Base-by-base conservation (phyloP, 306 rosid genomes). In the Neltuma alba region DNA sequence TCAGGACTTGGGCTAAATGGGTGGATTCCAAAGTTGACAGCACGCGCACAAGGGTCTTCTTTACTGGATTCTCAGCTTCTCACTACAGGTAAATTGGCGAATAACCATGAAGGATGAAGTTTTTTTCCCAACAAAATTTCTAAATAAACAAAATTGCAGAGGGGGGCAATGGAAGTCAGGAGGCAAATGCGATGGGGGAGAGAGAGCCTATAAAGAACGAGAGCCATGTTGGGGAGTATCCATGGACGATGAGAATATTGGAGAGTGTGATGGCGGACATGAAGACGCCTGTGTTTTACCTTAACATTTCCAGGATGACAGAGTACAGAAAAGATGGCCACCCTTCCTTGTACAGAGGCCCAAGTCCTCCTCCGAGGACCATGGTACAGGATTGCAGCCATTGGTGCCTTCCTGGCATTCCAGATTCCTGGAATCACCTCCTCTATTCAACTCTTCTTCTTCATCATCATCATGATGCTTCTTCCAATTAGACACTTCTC, bases 341-440 rank as follows among this genome's bases (percentile, higher is more conserved):
- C n/a, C 84, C 87, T 16, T 80, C 87, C 3, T 10, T 76, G 15
- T 76, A 84, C 27, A 54, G 83, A 65, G 87, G 76, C 2, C 37
- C 11, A 3, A 28, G 65, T 55, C 54, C 54, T 47, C 54, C 54
- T 47, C n/a, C n/a, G 0, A 83, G 45, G 71, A 83, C 37, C 64
- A 75, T 31, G 75, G 79, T 80, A 3, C 87, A 80, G 30, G 87
- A 84, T 6, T 76, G 87, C 76, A 84, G 87, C 76, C 87, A 84
- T 3, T 84, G 87, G 87, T 84, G 87, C 84, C 87, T 84, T 44
- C 87, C 87, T 76, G 87, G 84, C 72, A 84, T 84, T 80, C 87
- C 87, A 52, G 87, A 84, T 81, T 84, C 84, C 69, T 84, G 87
- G 87, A 84, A 80, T 80, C 72, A 80, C 36, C 76, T 84, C n/a